Evolutionary conservation across 345 rosid genomes (phyloP).

Genomic region (Pistacia integerrima): DNA sequence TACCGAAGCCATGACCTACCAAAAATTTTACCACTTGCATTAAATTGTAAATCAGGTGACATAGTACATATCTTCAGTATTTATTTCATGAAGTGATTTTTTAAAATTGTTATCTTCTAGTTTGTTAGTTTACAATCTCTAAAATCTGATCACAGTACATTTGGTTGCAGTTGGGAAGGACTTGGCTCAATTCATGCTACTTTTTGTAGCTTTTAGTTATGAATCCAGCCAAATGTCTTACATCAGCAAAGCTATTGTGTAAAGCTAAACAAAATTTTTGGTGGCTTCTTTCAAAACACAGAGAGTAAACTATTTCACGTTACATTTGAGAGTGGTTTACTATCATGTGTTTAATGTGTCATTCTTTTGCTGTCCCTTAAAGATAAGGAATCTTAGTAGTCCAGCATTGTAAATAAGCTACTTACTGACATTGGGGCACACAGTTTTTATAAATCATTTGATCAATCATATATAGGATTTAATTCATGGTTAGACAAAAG

Average conservation of each 20-base stretch:
- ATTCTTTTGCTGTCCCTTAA: no score
- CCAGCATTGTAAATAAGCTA: background rate
- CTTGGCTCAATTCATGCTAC: background rate
- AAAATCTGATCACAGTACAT: background rate
- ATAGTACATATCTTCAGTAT: background rate
- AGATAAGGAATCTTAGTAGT: background rate
- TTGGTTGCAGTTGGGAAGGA: background rate
- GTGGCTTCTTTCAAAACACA: background rate
- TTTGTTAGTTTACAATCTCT: background rate
- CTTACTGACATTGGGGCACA: background rate
- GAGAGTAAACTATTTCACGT: background rate
- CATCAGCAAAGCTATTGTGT: background rate
- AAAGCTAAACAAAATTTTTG: background rate
- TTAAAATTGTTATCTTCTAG: background rate
- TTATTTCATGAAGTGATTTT: background rate
- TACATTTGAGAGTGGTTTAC: background rate
- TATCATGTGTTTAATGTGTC: background rate
- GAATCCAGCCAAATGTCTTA: background rate
- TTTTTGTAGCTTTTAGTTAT: slow-evolving; percentile 1
- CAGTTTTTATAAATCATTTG: background rate
- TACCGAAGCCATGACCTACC: background rate
- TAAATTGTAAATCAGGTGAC: background rate
- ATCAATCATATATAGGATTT: background rate
- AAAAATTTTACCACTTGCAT: background rate
- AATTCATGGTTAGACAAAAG: background rate